These are phyloP conservation scores for Hypoxylon perforatum DNA, from an alignment of 495 filamentous ascomycete species.

Conservation along the genomic window DNA sequence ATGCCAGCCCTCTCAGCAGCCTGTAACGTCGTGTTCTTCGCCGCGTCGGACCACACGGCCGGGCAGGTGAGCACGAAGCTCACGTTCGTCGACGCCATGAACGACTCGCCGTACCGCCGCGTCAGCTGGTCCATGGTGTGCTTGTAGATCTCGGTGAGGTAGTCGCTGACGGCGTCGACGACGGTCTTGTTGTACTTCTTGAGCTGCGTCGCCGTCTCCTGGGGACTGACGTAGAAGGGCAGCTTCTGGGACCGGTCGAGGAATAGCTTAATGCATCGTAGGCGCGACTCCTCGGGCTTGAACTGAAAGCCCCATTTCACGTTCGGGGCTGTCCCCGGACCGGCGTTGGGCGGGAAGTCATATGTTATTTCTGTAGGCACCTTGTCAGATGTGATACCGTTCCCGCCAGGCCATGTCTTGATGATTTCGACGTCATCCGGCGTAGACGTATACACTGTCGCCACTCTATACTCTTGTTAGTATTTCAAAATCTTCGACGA, in stretches of 20 bases:
- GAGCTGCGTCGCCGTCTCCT: conserved; percentile 78
- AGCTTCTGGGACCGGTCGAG: conserved; percentile 81
- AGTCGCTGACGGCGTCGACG: conserved; percentile 72
- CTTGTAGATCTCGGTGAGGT: conserved; percentile 73
- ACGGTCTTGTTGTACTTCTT: conserved; percentile 70
- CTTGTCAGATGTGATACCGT: conserved; percentile 76
- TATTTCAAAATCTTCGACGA: not conserved
- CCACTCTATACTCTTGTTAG: conserved; percentile 62
- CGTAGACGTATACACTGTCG: conserved; percentile 77
- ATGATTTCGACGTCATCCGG: conserved; percentile 84
- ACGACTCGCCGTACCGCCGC: conserved; percentile 69
- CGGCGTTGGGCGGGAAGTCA: conserved; percentile 51
- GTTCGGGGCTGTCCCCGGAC: conserved; percentile 47
- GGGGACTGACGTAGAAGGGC: conserved; percentile 78
- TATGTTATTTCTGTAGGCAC: conserved; percentile 73
- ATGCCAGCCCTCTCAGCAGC: conserved; percentile 77
- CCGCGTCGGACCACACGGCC: conserved; percentile 82
- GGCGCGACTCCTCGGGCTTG: conserved; percentile 75
- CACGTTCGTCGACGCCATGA: conserved; percentile 70
- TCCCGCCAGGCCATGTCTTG: conserved; percentile 83
- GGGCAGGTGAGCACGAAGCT: conserved; percentile 80
- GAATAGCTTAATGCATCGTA: conserved; percentile 84
- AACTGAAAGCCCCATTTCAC: conserved; percentile 84
- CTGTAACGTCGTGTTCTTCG: conserved; percentile 72
- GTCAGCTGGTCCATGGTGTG: conserved; percentile 80